Evolutionary conservation across 495 filamentous ascomycete genomes (phyloP), one percentile per base, ranked within the genome.

Genomic region (Glonium stellatum): DNA sequence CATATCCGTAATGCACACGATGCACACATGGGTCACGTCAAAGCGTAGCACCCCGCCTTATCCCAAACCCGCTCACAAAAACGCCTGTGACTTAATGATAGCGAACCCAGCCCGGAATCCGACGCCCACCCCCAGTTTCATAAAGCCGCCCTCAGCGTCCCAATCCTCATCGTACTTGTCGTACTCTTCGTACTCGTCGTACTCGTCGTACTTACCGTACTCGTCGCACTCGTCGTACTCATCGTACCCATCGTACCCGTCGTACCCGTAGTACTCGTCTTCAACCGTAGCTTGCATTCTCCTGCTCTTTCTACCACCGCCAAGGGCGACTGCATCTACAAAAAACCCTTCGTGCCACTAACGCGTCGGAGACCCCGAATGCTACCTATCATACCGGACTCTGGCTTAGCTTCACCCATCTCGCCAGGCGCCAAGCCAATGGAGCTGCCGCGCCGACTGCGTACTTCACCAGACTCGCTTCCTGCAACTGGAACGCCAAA

Each of bases 271-370:
- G 18, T 53, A 52, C 46, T 34, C 56, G 53, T 60, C 52, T 15
- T 59, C 52, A 36, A 49, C 51, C 6, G 60, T 52, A 59, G 47
- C 46, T 11, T 54, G 54, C 49, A 31, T 31, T 31, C 27, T 31
- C 27, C 60, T 57, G 22, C 41, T 47, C 55, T 18, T 34, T 19
- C 39, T 57, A 48, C 57, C 57, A 11, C 50, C 59, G 55, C 54
- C 59, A 44, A 63, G 59, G 48, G 63, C 63, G 19, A 61, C 65
- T 22, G 53, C 54, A 61, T 65, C 64, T 67, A 75, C 70, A 75
- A 75, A 73, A 75, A 75, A 72, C 72, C 69, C 66, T 73, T 72
- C 42, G 57, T 60, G 21, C 66, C 60, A 41, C 69, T 72, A 44
- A 69, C 59, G 48, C 69, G 64, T 50, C 73, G 25, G 27, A 69